Evolutionary conservation across 208 protist genomes (phyloP).

Genomic region (Crithidia expoeki): DNA sequence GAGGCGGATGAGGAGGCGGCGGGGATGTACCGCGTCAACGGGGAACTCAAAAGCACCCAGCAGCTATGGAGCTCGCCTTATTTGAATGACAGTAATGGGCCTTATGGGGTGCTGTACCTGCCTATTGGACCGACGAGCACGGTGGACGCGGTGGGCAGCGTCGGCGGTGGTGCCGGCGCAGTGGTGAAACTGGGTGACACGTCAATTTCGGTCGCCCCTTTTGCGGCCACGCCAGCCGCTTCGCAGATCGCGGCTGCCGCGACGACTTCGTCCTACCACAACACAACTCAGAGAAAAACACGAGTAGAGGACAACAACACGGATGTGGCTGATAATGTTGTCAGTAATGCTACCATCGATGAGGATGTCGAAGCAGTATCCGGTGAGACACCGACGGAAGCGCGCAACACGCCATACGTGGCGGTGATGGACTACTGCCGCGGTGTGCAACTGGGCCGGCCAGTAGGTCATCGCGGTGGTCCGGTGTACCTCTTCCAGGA

Average conservation of each 20-base stretch:
- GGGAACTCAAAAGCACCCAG: background rate
- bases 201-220: conserved; percentile 20
- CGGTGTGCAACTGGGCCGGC: conserved; percentile 67
- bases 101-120: conserved; percentile 12
- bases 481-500: conserved; percentile 53
- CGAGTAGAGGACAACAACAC: background rate
- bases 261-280: background rate
- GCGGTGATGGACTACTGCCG: conserved; percentile 72
- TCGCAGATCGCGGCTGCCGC: background rate
- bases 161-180: conserved; percentile 12
- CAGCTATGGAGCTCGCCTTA: conserved; percentile 34
- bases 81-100: conserved; percentile 20
- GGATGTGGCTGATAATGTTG: background rate
- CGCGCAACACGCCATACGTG: conserved; percentile 36
- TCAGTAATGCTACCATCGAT: background rate
- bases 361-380: background rate
- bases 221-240: background rate
- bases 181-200: conserved; percentile 26
- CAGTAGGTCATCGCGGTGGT: conserved; percentile 41
- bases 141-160: conserved; percentile 13
- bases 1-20: conserved; percentile 8
- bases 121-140: conserved; percentile 18
- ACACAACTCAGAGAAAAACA: background rate
- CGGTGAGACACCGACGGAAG: too few species aligned
- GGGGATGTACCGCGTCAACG: conserved; percentile 18